Conservation (phyloP, 257 asterid species). For the Solanum neorickii region DNA sequence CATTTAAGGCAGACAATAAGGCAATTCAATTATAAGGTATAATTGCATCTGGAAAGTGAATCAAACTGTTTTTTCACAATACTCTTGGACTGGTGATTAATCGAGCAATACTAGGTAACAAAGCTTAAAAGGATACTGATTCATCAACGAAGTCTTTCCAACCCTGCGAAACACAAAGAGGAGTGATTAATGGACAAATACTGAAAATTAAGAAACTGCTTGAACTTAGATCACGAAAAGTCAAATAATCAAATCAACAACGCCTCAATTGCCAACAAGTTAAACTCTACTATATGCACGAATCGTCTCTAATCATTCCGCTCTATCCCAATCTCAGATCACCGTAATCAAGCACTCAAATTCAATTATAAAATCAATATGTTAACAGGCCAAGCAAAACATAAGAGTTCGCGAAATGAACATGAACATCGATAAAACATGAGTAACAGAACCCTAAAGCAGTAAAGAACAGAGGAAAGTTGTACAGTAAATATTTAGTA, state of each 20-base stretch:
- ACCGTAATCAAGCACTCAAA: not conserved
- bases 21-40: not conserved
- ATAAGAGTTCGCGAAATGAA: not conserved
- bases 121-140: constrained; percentile 67
- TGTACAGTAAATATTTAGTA: not conserved
- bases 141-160: constrained; percentile 98
- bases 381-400: not conserved
- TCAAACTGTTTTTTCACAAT: not conserved
- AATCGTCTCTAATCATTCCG: not conserved
- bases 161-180: constrained; percentile 62
- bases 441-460: not conserved
- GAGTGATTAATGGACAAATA: not conserved
- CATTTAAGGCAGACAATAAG: constrained; percentile 36
- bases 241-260: not conserved
- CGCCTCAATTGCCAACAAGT: not conserved
- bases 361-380: not conserved
- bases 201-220: not conserved
- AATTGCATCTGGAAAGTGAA: not conserved
- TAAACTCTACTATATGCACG: not conserved
- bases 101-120: not conserved
- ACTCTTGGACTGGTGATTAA: not conserved
- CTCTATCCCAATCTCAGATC: not conserved
- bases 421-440: not conserved
- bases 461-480: not conserved
- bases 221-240: not conserved